Conservation (phyloP, 1,284 basidiomycete genomes). For the Rhodotorula glutinis region DNA sequence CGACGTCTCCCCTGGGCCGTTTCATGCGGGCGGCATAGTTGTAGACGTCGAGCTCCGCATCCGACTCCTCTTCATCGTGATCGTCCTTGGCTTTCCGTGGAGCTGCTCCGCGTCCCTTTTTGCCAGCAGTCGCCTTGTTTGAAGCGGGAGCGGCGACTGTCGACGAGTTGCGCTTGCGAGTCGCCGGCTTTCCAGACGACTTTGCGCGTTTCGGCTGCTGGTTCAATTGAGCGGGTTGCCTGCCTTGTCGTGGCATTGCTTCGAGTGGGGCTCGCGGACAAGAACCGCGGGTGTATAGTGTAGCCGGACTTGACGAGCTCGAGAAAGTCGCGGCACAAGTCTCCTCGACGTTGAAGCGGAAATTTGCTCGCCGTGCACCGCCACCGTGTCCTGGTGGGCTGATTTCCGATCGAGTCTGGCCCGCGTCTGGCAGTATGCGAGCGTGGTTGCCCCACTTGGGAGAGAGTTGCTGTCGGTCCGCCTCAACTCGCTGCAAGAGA, state of each 20-base stretch:
- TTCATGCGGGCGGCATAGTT: conserved; percentile 19
- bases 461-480: too few species aligned
- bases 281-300: not conserved
- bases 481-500: too few species aligned
- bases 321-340: not conserved
- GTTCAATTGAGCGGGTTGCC: not conserved
- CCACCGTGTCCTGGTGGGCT: too few species aligned
- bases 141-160: not conserved
- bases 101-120: not conserved
- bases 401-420: too few species aligned
- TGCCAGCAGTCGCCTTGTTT: not conserved
- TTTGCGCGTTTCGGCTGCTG: not conserved
- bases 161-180: not conserved
- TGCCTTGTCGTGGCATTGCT: conserved; percentile 1
- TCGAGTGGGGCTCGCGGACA: not conserved
- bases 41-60: conserved; percentile 30
- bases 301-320: not conserved
- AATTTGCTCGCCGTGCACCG: too few species aligned
- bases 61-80: not conserved
- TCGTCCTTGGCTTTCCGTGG: not conserved
- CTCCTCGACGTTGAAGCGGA: too few species aligned
- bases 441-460: too few species aligned
- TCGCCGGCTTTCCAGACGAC: not conserved
- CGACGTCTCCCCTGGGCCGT: conserved; percentile 27
- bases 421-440: too few species aligned